A percentile compares a stretch with the other conserved stretches of the same genome.
Evolutionary conservation across 164 flowering plant species (phyloP).

Genomic region (Umbellularia californica): DNA sequence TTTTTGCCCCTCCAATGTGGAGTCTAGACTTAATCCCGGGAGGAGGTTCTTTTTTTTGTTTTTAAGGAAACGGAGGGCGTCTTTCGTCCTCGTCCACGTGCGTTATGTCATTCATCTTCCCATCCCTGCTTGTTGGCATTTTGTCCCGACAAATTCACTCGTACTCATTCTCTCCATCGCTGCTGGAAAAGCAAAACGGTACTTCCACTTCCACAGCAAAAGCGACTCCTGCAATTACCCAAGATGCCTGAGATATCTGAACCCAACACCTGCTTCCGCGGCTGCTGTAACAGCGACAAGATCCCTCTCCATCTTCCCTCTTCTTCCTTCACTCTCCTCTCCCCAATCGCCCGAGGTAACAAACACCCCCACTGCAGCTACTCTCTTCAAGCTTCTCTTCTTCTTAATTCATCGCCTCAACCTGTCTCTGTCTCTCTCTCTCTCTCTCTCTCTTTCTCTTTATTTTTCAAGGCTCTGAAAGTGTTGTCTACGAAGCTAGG

Average conservation of each 20-base stretch:
- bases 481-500: conserved; percentile 75
- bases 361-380: neutral
- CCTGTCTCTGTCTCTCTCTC: neutral
- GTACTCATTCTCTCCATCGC: too few species aligned
- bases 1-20: too few species aligned
- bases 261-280: conserved; percentile 80
- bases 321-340: conserved; percentile 55
- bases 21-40: too few species aligned
- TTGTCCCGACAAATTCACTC: too few species aligned
- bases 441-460: neutral
- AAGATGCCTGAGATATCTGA: conserved; percentile 55
- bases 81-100: too few species aligned
- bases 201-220: too few species aligned
- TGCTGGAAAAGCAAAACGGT: too few species aligned
- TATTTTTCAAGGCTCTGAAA: conserved; percentile 59
- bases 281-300: conserved; percentile 74
- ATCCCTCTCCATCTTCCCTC: conserved; percentile 78
- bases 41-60: too few species aligned
- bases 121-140: too few species aligned
- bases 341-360: conserved; percentile 76
- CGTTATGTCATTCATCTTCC: too few species aligned
- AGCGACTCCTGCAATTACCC: neutral
- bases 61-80: too few species aligned
- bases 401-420: neutral
- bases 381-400: neutral